Evolutionary conservation across 2,329 filamentous ascomycete genomes (phyloP), one percentile per base, ranked within the genome.

Genomic region (Colletotrichum spinosum): DNA sequence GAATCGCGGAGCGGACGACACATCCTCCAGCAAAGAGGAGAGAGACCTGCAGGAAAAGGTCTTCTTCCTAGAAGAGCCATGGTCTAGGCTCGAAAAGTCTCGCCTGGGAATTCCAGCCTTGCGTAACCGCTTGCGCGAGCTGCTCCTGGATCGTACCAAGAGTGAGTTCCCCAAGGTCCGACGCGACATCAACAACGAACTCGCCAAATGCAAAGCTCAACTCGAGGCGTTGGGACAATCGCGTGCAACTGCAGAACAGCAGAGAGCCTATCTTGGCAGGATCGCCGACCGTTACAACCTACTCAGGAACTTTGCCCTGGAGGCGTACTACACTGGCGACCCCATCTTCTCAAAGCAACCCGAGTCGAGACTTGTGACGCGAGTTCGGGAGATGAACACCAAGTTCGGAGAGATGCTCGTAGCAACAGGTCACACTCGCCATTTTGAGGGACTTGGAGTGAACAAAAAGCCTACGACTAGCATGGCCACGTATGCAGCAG

Each of bases 321-420:
- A 79, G 9, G 79, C 72, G 0, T 72, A 77, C 4, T 83, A 82
- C 51, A 70, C 72, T 0, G 67, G 73, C 0, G 67, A 77, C 10
- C 37, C 63, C 0, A 64, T 77, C 0, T 82, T 82, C 39, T 66
- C 71, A 0, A 44, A 69, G 0, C 17, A 72, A 0, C 64, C 69
- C 0, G 65, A 74, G 0, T 51, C 81, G 4, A 76, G 73, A 39
- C 75, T 83, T 1, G 77, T 81, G 15, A 82, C 81, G 0, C 69
- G 69, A 0, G 75, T 83, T 8, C 69, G 78, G 0, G 70, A 75
- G 25, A 69, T 80, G 11, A 80, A 79, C 8, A 77, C 81, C 8
- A 60, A 11, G 0, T 83, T 83, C 35, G 69, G 73, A 2, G 25
- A 67, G 0, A 35, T 67, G 0, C 71, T 83, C 8, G 68, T 69